These are phyloP conservation scores for Leucocoprinus leucothites DNA, from an alignment of 768 basidiomycete species.

Conservation along the genomic window DNA sequence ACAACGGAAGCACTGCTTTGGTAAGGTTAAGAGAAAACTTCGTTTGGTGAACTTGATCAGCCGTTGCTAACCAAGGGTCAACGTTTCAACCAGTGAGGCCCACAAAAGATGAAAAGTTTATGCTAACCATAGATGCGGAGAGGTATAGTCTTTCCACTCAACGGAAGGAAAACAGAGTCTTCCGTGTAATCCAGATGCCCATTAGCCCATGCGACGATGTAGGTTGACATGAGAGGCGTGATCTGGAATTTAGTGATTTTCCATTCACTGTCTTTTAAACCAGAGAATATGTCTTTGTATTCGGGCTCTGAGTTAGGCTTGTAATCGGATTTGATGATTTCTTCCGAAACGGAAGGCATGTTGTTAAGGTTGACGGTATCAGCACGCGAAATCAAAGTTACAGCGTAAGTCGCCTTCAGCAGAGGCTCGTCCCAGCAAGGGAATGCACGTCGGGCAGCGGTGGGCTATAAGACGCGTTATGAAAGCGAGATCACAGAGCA, in stretches of 20 bases:
- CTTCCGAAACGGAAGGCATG: slow-evolving; percentile 77
- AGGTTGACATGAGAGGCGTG: slow-evolving; percentile 86
- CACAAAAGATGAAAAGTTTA: background rate
- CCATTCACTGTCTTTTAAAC: slow-evolving; percentile 47
- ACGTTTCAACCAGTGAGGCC: background rate
- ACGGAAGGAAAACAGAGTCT: slow-evolving; percentile 70
- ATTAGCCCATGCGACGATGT: slow-evolving; percentile 86
- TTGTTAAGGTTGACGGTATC: slow-evolving; percentile 82
- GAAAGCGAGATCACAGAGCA: background rate
- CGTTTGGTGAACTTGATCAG: slow-evolving; percentile 79
- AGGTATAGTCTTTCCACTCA: slow-evolving; percentile 78
- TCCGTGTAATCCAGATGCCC: slow-evolving; percentile 75
- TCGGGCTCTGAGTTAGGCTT: slow-evolving; percentile 25
- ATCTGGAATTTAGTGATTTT: slow-evolving; percentile 78
- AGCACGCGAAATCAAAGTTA: slow-evolving; percentile 74
- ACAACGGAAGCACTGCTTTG: slow-evolving; percentile 76
- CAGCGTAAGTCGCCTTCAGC: slow-evolving; percentile 77
- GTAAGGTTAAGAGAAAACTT: slow-evolving; percentile 89
- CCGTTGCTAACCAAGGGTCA: slow-evolving; percentile 50
- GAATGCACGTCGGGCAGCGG: slow-evolving; percentile 77
- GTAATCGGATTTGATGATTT: slow-evolving; percentile 33
- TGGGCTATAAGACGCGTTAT: slow-evolving; percentile 51
- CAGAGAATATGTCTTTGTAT: slow-evolving; percentile 1
- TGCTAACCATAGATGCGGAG: slow-evolving; percentile 81
- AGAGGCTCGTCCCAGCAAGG: slow-evolving; percentile 94